Evolutionary conservation across 1,284 basidiomycete species (phyloP).

Genomic region (Austropuccinia psidii): DNA sequence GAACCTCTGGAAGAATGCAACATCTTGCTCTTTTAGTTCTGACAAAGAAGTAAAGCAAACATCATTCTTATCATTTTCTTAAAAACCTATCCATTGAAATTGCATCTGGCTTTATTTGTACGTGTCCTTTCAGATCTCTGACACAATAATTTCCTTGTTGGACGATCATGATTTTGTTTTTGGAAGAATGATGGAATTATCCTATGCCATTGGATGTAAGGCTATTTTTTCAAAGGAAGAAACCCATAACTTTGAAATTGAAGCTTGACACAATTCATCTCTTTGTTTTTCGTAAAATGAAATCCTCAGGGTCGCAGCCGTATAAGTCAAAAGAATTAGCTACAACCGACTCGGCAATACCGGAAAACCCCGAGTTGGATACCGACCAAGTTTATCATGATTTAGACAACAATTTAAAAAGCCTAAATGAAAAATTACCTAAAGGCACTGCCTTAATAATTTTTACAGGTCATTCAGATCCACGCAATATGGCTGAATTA

Average conservation of each 20-base stretch:
- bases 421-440: slow-evolving; percentile 13
- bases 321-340: too few species aligned
- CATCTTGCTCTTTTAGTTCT: background rate
- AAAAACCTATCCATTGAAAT: background rate
- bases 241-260: too few species aligned
- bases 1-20: slow-evolving; percentile 61
- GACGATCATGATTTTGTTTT: slow-evolving; percentile 68
- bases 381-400: background rate
- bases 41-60: background rate
- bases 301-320: slow-evolving; percentile 42
- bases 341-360: background rate
- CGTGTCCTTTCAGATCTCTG: slow-evolving; percentile 56
- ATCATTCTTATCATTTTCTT: background rate
- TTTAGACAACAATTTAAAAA: background rate
- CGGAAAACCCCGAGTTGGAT: background rate
- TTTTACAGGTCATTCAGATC: slow-evolving; percentile 78
- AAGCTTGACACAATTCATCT: too few species aligned
- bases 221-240: slow-evolving; percentile 32
- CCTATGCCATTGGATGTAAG: slow-evolving; percentile 69
- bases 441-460: slow-evolving; percentile 65
- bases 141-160: slow-evolving; percentile 58
- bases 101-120: too few species aligned
- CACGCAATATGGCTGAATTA: slow-evolving; percentile 50
- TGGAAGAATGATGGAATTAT: slow-evolving; percentile 68
- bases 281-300: too few species aligned